phyloP scores from a whole-genome alignment of 1,284 basidiomycete genomes.

The Lentinula novae-zelandiae region DNA sequence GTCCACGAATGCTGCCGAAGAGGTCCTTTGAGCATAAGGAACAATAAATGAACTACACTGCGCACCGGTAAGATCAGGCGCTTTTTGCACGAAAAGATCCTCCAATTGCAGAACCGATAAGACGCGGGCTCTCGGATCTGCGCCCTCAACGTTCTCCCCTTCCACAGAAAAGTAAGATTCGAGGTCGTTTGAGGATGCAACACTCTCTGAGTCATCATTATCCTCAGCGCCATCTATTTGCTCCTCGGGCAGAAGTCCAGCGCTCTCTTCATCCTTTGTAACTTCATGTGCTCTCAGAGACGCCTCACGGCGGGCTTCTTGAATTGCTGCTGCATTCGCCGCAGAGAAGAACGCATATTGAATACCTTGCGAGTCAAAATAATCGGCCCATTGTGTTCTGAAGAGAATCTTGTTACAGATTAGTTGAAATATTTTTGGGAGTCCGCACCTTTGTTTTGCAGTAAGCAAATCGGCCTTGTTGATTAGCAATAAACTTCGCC shows the following conservation, averaged over 20 bases:
- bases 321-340: slow-evolving; percentile 81
- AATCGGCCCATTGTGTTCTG: slow-evolving; percentile 85
- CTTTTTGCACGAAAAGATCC: slow-evolving; percentile 73
- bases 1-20: slow-evolving; percentile 59
- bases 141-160: slow-evolving; percentile 50
- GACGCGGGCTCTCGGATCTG: slow-evolving; percentile 75
- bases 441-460: slow-evolving; percentile 72
- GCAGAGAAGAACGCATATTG: slow-evolving; percentile 97
- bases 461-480: slow-evolving; percentile 97
- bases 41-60: slow-evolving; percentile 6
- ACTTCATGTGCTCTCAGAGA: slow-evolving; percentile 19
- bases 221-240: slow-evolving; percentile 23
- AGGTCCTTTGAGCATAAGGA: slow-evolving; percentile 1
- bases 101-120: slow-evolving; percentile 90
- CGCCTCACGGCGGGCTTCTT: slow-evolving; percentile 66
- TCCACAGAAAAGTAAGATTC: slow-evolving; percentile 43
- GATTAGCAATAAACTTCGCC: slow-evolving; percentile 83
- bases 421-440: not conserved
- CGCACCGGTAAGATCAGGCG: slow-evolving; percentile 76
- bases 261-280: slow-evolving; percentile 21
- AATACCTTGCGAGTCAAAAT: slow-evolving; percentile 83
- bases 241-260: slow-evolving; percentile 11
- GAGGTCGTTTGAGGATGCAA: slow-evolving; percentile 25
- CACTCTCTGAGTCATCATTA: slow-evolving; percentile 24
- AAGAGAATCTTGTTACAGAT: not conserved